Conservation (phyloP, 148 eudicot genomes). For the Vaccinium myrtillus region DNA sequence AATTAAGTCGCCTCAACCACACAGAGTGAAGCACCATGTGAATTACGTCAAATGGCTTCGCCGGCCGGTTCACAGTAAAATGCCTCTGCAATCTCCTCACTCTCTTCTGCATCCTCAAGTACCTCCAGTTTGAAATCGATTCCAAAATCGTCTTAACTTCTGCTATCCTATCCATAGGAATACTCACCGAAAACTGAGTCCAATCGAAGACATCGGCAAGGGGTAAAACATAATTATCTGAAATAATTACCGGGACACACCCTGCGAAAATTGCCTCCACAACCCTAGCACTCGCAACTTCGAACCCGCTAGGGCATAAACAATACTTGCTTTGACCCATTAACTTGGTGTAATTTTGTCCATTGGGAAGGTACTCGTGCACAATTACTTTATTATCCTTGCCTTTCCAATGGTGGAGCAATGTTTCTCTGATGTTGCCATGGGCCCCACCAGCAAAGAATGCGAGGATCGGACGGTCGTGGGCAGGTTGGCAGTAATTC, state of each 20-base stretch:
- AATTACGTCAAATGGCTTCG: conserved; percentile 30
- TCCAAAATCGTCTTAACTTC: conserved; percentile 28
- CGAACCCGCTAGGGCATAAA: conserved; percentile 41
- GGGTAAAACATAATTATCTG: conserved; percentile 29
- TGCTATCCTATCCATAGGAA: conserved; percentile 18
- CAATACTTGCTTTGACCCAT: conserved; percentile 35
- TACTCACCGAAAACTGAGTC: conserved; percentile 25
- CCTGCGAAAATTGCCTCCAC: conserved; percentile 37
- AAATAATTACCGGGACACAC: conserved; percentile 34
- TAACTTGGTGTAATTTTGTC: conserved; percentile 26
- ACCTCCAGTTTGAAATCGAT: conserved; percentile 15
- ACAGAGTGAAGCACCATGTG: conserved; percentile 42
- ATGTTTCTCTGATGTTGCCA: conserved; percentile 28
- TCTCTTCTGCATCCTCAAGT: conserved; percentile 25
- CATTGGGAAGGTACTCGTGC: conserved; percentile 26
- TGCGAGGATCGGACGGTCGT: conserved; percentile 31
- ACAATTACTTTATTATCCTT: conserved; percentile 20
- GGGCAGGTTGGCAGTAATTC: neutral
- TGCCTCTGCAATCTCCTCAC: conserved; percentile 31
- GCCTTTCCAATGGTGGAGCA: conserved; percentile 32
- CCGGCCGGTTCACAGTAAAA: conserved; percentile 28
- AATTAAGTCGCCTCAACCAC: conserved; percentile 31
- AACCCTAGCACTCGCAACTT: conserved; percentile 40
- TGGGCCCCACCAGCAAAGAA: conserved; percentile 47
- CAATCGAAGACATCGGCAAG: conserved; percentile 41